Evolutionary conservation across 2,329 filamentous ascomycete genomes (phyloP).

Genomic region (Hypoxylon sp.): DNA sequence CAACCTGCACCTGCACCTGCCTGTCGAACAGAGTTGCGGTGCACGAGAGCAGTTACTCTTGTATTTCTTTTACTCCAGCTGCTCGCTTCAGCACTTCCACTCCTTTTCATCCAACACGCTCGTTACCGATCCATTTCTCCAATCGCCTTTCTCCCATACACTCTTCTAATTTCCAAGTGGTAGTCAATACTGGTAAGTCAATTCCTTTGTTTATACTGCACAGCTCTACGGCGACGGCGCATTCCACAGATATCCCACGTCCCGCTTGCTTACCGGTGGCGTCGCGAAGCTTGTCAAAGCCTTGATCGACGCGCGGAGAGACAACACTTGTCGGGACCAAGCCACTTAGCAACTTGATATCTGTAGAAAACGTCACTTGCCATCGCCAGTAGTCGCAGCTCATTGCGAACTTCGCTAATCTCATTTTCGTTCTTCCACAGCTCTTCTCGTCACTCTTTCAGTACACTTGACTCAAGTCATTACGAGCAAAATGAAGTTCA

Average conservation of each 20-base stretch:
- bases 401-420: slow-evolving; percentile 19
- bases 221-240: background rate
- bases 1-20: slow-evolving; percentile 18
- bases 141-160: slow-evolving; percentile 26
- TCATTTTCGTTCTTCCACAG: slow-evolving; percentile 17
- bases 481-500: slow-evolving; percentile 53
- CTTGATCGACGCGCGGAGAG: slow-evolving; percentile 15
- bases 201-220: slow-evolving; percentile 15
- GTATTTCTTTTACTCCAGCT: slow-evolving; percentile 15
- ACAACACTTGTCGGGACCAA: slow-evolving; percentile 7
- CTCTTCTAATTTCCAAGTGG: slow-evolving; percentile 37
- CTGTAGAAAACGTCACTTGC: slow-evolving; percentile 8
- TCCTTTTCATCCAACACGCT: slow-evolving; percentile 32
- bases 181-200: slow-evolving; percentile 43
- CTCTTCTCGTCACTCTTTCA: slow-evolving; percentile 44
- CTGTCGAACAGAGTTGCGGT: slow-evolving; percentile 16
- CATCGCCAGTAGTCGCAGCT: slow-evolving; percentile 1
- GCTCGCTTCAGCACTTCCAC: slow-evolving; percentile 26
- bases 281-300: slow-evolving; percentile 25
- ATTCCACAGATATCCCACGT: slow-evolving; percentile 10
- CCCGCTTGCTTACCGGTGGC: slow-evolving; percentile 2
- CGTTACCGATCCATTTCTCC: slow-evolving; percentile 31
- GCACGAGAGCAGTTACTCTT: slow-evolving; percentile 11
- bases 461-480: slow-evolving; percentile 36
- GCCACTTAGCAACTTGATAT: slow-evolving; percentile 5